Percentiles rank a stretch among this genome's conserved stretches.
Conservation (phyloP, 140 eudicot species). For the Bidens hawaiensis region DNA sequence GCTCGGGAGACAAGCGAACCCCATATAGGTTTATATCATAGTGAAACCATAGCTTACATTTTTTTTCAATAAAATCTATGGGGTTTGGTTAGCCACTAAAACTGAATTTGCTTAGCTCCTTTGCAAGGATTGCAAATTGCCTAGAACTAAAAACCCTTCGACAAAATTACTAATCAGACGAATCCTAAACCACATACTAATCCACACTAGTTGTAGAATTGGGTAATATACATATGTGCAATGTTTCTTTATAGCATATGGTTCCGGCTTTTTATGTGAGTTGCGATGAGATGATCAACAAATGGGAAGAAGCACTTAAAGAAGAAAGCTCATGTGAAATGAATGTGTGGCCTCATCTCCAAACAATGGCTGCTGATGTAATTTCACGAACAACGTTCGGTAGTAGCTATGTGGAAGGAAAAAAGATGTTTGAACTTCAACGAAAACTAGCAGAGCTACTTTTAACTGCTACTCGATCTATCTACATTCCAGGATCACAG, state of each 20-base stretch:
- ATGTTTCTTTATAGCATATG: slow-evolving; percentile 15
- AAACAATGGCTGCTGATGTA: not conserved
- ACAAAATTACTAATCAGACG: too few species aligned
- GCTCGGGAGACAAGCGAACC: too few species aligned
- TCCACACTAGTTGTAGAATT: too few species aligned
- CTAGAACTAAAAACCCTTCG: too few species aligned
- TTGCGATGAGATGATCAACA: not conserved
- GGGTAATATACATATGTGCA: not conserved
- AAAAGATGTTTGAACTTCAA: not conserved
- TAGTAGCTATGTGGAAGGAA: not conserved
- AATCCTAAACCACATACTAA: too few species aligned
- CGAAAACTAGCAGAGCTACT: slow-evolving; percentile 3
- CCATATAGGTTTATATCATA: too few species aligned
- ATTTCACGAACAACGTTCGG: not conserved
- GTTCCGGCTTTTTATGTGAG: slow-evolving; percentile 19
- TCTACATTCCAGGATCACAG: not conserved
- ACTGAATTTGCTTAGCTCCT: too few species aligned
- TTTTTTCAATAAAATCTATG: too few species aligned
- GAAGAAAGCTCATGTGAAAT: not conserved
- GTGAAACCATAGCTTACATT: too few species aligned
- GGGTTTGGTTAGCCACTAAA: too few species aligned
- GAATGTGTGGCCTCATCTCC: slow-evolving; percentile 6
- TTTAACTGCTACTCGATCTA: not conserved
- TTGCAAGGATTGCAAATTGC: too few species aligned
- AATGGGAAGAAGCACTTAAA: not conserved